phyloP scores from a whole-genome alignment of 257 asterid species.

The Solanum etuberosum region DNA sequence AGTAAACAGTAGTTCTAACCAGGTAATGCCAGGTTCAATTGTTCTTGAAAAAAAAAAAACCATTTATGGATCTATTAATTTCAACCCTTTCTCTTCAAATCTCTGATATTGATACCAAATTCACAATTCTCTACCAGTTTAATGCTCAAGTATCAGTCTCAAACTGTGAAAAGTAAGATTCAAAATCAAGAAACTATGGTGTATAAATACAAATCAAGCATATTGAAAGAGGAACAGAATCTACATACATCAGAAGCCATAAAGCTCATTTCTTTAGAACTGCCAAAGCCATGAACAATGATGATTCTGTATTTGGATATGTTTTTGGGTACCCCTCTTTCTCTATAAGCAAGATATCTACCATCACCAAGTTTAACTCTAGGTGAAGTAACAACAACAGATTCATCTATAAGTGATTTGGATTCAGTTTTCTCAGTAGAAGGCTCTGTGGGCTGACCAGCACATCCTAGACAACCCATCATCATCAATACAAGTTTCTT shows the following conservation, averaged over 20 bases:
- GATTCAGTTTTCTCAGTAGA: conserved; percentile 24
- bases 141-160: background rate
- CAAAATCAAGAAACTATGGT: background rate
- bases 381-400: conserved; percentile 8
- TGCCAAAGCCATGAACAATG: conserved; percentile 84
- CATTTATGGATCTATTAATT: background rate
- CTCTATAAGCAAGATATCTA: conserved; percentile 71
- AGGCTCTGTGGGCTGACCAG: conserved; percentile 44
- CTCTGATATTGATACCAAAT: background rate
- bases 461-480: conserved; percentile 76
- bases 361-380: conserved; percentile 74
- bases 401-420: conserved; percentile 10
- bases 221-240: background rate
- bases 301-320: conserved; percentile 49
- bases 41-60: background rate
- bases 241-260: conserved; percentile 60
- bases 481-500: conserved; percentile 47
- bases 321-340: conserved; percentile 68
- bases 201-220: background rate
- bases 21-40: background rate
- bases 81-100: background rate
- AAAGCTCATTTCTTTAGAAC: conserved; percentile 81
- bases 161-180: background rate
- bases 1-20: background rate
- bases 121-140: background rate